Evolutionary conservation across 2,329 filamentous ascomycete genomes (phyloP), one percentile per base, ranked within the genome.

Genomic region (Fusarium nodosum): DNA sequence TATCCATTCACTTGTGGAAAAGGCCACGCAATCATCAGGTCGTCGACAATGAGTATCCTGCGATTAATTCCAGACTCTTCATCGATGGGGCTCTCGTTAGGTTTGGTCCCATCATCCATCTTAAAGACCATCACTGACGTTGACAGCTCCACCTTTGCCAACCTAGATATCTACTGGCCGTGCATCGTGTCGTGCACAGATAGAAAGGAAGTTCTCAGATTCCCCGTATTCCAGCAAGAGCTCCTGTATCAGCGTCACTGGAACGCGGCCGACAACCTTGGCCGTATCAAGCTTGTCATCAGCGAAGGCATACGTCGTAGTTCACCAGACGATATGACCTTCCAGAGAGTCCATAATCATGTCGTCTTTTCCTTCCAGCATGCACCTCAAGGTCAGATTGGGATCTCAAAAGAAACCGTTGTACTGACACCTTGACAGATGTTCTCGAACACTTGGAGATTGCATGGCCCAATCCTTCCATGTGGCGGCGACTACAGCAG

Each of bases 321-420:
- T 62, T 86, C 82, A 3, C 58, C 80, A 1, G 80, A 81, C 3
- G 22, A 44, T 3, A 79, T 82, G 42, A 86, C 88, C 0, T 88
- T 92, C 68, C 89, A 93, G 72, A 83, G 88, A 41, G 82, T 92
- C 66, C 91, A 90, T 75, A 93, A 94, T 73, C 79, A 93, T 45
- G 87, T 94, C 26, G 87, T 87, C 16, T 96, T 97, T 78, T 90
- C 93, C 1, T 97, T 97, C 73, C 92, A 96, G 75, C 92, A 96
- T 82, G 93, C 92, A 34, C 93, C 93, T 1, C 80, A 92, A 56
- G 86, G 93, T 95, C 81, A 70, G 84, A 30, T 18, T 5, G 12
- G 9, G 18, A 11, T 16, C 34, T 7, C 3, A 1, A 11, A 10
- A 2, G 15, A 6, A 3, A 20, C 1, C 10, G 2, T 11, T 12